Percentiles rank a stretch among this genome's conserved stretches.
Evolutionary conservation across 1,139 yeast genomes (phyloP).

Genomic region (Yamadazyma jaroonii): DNA sequence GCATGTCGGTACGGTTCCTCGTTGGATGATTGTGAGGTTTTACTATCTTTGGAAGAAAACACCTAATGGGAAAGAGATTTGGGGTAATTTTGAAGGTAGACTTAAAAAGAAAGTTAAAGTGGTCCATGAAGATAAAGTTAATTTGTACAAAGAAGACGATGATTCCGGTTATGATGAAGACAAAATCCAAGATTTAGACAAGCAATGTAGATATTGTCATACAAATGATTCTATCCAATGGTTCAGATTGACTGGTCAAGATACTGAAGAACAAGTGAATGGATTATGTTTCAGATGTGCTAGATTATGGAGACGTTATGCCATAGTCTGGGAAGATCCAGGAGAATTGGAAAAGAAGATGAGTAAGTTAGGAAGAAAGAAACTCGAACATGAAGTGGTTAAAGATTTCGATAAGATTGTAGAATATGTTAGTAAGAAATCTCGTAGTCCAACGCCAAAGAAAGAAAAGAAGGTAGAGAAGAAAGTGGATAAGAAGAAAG

Average conservation of each 20-base stretch:
- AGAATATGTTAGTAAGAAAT: slow-evolving; percentile 4
- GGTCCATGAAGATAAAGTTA: slow-evolving; percentile 15
- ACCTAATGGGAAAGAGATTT: slow-evolving; percentile 63
- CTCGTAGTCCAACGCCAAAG: slow-evolving; percentile 11
- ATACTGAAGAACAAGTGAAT: slow-evolving; percentile 17
- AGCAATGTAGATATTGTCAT: slow-evolving; percentile 66
- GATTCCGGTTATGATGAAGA: slow-evolving; percentile 65
- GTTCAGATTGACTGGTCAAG: slow-evolving; percentile 66
- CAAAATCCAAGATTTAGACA: slow-evolving; percentile 40
- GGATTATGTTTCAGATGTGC: slow-evolving; percentile 90
- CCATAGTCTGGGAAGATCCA: slow-evolving; percentile 86
- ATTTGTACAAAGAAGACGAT: slow-evolving; percentile 60
- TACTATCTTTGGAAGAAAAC: slow-evolving; percentile 94
- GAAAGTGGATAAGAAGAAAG: slow-evolving; percentile 6
- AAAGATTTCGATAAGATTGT: slow-evolving; percentile 59
- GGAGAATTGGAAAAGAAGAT: slow-evolving; percentile 56
- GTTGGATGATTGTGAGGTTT: slow-evolving; percentile 77
- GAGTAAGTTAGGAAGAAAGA: slow-evolving; percentile 46
- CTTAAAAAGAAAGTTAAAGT: slow-evolving; percentile 50
- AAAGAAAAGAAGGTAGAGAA: slow-evolving; percentile 5
- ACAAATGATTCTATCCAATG: slow-evolving; percentile 57
- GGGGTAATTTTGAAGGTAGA: slow-evolving; percentile 84
- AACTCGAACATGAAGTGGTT: slow-evolving; percentile 68
- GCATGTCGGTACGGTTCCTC: slow-evolving; percentile 65
- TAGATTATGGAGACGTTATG: slow-evolving; percentile 86